phyloP scores from a whole-genome alignment of 2,329 filamentous ascomycete genomes.

The Calcarisporium arbuscula region DNA sequence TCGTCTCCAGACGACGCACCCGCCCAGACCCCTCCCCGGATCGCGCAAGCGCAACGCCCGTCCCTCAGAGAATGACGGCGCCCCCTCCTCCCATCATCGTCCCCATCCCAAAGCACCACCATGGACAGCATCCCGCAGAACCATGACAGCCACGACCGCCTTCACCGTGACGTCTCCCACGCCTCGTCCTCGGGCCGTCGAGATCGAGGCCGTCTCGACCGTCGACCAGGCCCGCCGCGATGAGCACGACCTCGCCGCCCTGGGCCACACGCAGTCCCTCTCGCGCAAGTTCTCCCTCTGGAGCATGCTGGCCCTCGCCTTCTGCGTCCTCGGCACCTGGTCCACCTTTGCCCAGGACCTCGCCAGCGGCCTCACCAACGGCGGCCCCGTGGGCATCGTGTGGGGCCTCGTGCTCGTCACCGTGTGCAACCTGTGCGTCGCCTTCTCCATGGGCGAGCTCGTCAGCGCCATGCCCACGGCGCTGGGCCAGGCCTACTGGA shows the following conservation, averaged over 20 bases:
- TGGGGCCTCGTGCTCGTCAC: slow-evolving; percentile 50
- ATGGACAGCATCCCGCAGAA: neutral
- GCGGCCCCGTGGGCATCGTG: slow-evolving; percentile 47
- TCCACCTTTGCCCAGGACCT: slow-evolving; percentile 47
- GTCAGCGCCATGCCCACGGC: slow-evolving; percentile 54
- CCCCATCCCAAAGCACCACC: slow-evolving; percentile 8
- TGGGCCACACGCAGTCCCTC: slow-evolving; percentile 34
- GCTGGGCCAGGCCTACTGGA: slow-evolving; percentile 54
- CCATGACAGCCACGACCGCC: no score
- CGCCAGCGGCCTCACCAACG: slow-evolving; percentile 44
- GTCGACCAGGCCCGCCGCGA: slow-evolving; percentile 25
- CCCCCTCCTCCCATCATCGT: neutral
- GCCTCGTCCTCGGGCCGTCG: no score
- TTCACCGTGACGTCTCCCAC: no score
- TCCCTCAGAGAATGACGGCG: slow-evolving; percentile 8
- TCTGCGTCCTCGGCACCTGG: slow-evolving; percentile 52
- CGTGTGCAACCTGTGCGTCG: slow-evolving; percentile 46
- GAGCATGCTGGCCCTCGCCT: slow-evolving; percentile 52
- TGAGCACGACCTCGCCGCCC: slow-evolving; percentile 31
- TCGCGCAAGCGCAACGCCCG: neutral
- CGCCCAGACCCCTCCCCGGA: neutral
- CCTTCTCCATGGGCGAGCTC: slow-evolving; percentile 48
- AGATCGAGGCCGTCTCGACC: no score
- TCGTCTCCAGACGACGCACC: neutral
- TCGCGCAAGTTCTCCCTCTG: slow-evolving; percentile 43